These are phyloP conservation scores for Oleoguttula mirabilis DNA, from an alignment of 495 filamentous ascomycete species.

Conservation along the genomic window DNA sequence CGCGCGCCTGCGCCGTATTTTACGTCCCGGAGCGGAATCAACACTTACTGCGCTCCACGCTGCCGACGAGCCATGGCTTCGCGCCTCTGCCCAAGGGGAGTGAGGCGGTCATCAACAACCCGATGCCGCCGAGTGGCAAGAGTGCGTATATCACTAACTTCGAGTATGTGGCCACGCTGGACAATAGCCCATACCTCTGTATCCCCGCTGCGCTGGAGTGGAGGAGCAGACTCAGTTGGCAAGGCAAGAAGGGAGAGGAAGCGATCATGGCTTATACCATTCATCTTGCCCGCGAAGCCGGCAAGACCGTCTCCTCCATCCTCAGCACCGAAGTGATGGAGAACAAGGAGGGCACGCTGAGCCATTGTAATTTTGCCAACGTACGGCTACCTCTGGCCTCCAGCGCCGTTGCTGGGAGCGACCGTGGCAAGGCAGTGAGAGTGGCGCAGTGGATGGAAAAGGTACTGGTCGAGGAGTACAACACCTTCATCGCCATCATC, in stretches of 20 bases:
- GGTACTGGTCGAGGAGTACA: constrained; percentile 39
- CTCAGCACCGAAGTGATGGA: constrained; percentile 59
- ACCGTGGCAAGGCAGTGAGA: constrained; percentile 19
- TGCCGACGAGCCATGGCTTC: constrained; percentile 63
- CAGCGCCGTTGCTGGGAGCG: constrained; percentile 5
- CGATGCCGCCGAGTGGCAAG: constrained; percentile 35
- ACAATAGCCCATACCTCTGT: constrained; percentile 58
- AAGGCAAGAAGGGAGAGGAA: constrained; percentile 67
- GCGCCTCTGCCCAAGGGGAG: constrained; percentile 31
- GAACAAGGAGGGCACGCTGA: constrained; percentile 33
- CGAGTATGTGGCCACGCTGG: constrained; percentile 64
- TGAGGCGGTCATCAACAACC: constrained; percentile 48
- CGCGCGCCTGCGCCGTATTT: constrained; percentile 68
- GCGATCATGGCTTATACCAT: constrained; percentile 48
- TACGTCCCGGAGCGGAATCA: constrained; percentile 69
- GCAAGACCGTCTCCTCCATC: constrained; percentile 38
- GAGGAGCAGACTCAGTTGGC: constrained; percentile 41
- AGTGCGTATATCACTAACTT: constrained; percentile 57
- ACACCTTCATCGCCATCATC: constrained; percentile 58
- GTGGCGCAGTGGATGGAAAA: constrained; percentile 47
- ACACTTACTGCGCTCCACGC: constrained; percentile 53
- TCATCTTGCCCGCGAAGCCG: constrained; percentile 48
- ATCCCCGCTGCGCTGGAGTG: constrained; percentile 58
- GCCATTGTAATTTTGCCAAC: constrained; percentile 49
- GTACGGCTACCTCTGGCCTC: constrained; percentile 57